Percentiles rank a stretch among this genome's conserved stretches.
Evolutionary conservation across 148 eudicot genomes (phyloP).

Genomic region (Hydrangea macrophylla): DNA sequence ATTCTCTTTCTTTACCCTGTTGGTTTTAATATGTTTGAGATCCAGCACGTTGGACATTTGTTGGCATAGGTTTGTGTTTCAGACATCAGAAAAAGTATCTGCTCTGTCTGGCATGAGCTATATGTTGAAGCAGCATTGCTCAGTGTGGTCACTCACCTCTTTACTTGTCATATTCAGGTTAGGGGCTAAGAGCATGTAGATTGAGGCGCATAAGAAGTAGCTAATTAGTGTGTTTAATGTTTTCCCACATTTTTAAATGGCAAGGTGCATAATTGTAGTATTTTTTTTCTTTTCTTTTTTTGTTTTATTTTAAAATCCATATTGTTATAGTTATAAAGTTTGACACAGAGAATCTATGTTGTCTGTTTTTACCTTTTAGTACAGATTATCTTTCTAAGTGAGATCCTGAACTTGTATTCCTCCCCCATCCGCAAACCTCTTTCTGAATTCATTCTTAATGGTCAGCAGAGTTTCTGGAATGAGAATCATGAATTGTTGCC

Average conservation of each 20-base stretch:
- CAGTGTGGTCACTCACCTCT: not conserved
- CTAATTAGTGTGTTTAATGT: not conserved
- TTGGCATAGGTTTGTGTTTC: not conserved
- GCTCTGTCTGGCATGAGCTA: not conserved
- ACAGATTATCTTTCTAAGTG: not conserved
- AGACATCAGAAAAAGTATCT: not conserved
- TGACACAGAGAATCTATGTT: too few species aligned
- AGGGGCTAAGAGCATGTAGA: not conserved
- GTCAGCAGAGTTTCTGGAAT: constrained; percentile 35
- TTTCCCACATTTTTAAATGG: not conserved
- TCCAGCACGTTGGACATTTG: not conserved
- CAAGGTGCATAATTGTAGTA: not conserved
- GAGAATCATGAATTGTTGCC: constrained; percentile 26
- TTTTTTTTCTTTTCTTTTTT: too few species aligned
- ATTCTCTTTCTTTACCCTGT: not conserved
- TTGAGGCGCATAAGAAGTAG: not conserved
- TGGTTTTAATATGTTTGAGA: not conserved
- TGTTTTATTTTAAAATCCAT: too few species aligned
- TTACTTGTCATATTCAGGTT: not conserved
- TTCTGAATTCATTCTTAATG: constrained; percentile 6
- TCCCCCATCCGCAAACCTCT: constrained; percentile 19
- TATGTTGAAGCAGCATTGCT: not conserved
- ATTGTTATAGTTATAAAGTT: too few species aligned
- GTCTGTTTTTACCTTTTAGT: constrained; percentile 16
- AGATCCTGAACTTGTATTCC: not conserved